Evolutionary conservation across 148 eudicot species (phyloP), one percentile per base, ranked within the genome.

Genomic region (Salicornia ramosissima): DNA sequence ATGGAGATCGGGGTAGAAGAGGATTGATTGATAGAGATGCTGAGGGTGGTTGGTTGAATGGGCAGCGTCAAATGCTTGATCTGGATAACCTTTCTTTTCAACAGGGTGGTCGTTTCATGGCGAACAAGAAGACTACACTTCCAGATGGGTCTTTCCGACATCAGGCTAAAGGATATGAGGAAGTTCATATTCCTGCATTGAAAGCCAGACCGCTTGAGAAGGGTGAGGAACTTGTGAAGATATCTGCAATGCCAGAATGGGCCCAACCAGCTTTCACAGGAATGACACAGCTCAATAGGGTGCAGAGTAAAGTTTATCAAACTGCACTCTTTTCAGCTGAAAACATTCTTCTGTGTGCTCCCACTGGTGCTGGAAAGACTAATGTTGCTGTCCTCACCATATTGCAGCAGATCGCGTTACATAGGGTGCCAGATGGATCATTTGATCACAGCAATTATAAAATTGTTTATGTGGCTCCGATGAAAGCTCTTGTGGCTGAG

Each of bases 331-430:
- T 86, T 58, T 65, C 79, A 13, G 83, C 88, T 45, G 90, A 88
- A 21, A 88, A 88, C 71, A 70, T 88, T 50, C 79, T 88, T 65
- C 80, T 88, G 24, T 88, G 95, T 81, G 95, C 95, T 56, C 95
- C 95, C 24, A 88, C 95, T 74, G 95, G 95, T 45, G 90, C 90
- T 7, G 95, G 95, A 65, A 86, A 86, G 74, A 86, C 95, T 26
- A 88, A 88, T 75, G 95, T 88, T 76, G 90, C 95, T 59, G 87
- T 88, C 79, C 90, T 88, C 46, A 86, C 95, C 36, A 88, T 88
- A 55, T 81, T 88, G 71, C 95, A 88, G 77, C 95, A 88, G 79
- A 69, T 88, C 68, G 88, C 81, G 1, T 56, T 86, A 80, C 76
- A 86, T 65, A 79, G 77, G 72, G 82, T 68, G 33, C 74, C 72